Conservation (phyloP, 352 stramenopile species). For the Globisporangium cylindrosporum region DNA sequence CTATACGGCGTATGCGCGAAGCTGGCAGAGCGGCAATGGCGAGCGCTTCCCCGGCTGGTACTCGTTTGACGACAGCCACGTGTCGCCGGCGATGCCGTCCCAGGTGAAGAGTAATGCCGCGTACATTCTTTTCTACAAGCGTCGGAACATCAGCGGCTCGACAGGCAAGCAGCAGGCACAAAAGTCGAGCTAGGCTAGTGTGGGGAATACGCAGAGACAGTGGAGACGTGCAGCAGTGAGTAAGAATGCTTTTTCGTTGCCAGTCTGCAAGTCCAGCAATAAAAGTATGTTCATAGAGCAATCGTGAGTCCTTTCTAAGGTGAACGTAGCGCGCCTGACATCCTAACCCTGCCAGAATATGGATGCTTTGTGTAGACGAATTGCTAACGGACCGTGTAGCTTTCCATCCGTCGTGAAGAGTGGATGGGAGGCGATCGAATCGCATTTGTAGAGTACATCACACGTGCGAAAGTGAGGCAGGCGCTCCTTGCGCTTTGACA, state of each 20-base stretch:
- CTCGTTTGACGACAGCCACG: slow-evolving; percentile 81
- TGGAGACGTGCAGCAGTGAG: neutral
- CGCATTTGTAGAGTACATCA: neutral
- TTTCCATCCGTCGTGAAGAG: neutral
- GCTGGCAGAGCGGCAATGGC: slow-evolving; percentile 51
- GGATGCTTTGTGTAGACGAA: neutral
- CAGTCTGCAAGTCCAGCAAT: neutral
- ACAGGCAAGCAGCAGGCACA: neutral
- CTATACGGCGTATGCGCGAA: slow-evolving; percentile 87
- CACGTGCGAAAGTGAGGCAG: neutral
- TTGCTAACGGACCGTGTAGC: neutral
- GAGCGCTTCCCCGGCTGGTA: slow-evolving; percentile 75
- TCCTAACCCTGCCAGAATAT: neutral
- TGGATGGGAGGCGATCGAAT: neutral
- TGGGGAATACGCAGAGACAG: neutral
- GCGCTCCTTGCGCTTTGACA: neutral
- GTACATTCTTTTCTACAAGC: slow-evolving; percentile 91
- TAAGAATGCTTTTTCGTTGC: neutral
- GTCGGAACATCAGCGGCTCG: slow-evolving; percentile 30
- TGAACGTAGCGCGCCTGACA: neutral
- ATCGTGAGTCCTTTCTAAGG: neutral
- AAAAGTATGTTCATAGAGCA: slow-evolving; percentile 8
- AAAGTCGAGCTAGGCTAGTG: neutral
- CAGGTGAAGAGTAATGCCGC: slow-evolving; percentile 78
- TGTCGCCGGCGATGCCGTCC: slow-evolving; percentile 47